Percentiles rank a stretch among this genome's conserved stretches.
phyloP scores from a whole-genome alignment of 1,284 basidiomycete species.

The Cryptococcus depauperatus region DNA sequence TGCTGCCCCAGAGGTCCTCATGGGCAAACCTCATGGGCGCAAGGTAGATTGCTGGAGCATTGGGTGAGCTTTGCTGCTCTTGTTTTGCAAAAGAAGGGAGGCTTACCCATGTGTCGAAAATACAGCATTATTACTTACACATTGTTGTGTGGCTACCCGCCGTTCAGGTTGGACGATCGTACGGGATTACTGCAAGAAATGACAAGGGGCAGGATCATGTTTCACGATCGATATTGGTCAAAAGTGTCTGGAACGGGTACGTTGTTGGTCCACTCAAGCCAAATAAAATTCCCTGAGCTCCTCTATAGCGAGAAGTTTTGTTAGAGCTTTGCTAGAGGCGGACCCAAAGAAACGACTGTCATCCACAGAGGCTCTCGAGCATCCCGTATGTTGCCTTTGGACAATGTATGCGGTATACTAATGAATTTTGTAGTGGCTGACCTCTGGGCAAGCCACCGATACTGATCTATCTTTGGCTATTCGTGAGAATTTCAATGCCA shows the following conservation, averaged over 20 bases:
- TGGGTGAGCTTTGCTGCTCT: constrained; percentile 53
- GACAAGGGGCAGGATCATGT: constrained; percentile 70
- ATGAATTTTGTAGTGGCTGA: constrained; percentile 25
- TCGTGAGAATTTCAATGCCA: constrained; percentile 54
- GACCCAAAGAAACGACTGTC: constrained; percentile 67
- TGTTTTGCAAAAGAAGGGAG: not conserved
- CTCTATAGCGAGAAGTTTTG: constrained; percentile 72
- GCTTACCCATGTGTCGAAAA: not conserved
- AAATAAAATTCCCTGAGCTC: no score
- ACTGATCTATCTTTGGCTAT: constrained; percentile 64
- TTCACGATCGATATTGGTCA: constrained; percentile 90
- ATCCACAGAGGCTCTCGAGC: constrained; percentile 61
- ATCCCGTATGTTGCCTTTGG: constrained; percentile 47
- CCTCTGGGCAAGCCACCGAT: constrained; percentile 47
- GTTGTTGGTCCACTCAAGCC: constrained; percentile 1
- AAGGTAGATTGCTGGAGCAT: constrained; percentile 90
- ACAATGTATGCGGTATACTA: not conserved
- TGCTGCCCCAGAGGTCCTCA: constrained; percentile 85
- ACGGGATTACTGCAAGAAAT: constrained; percentile 73
- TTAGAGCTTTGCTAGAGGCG: constrained; percentile 62
- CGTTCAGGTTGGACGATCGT: constrained; percentile 78
- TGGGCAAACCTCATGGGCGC: constrained; percentile 75
- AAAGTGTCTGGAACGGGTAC: constrained; percentile 69
- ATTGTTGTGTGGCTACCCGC: constrained; percentile 82
- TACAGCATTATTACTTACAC: constrained; percentile 85